These are phyloP conservation scores for Solanum pimpinellifolium DNA, from an alignment of 257 asterid genomes.

Conservation along the genomic window DNA sequence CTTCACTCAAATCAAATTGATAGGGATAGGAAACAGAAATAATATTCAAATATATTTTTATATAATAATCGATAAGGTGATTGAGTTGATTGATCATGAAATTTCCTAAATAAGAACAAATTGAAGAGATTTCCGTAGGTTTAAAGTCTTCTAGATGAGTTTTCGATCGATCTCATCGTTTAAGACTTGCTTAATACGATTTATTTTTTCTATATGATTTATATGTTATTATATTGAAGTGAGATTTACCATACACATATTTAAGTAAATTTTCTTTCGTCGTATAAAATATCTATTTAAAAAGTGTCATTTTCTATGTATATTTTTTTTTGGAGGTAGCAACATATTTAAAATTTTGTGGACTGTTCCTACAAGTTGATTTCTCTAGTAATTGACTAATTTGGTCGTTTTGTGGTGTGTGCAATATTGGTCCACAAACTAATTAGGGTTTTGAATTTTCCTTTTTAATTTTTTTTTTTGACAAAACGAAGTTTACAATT, in stretches of 20 bases:
- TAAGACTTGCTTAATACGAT: background rate
- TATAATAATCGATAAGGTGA: background rate
- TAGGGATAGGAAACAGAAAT: background rate
- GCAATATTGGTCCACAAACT: background rate
- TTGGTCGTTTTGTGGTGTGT: background rate
- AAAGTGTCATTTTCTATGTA: background rate
- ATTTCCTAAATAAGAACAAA: background rate
- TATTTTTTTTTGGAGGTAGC: background rate
- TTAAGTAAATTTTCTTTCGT: background rate
- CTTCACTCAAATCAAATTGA: background rate
- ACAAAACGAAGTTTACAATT: background rate
- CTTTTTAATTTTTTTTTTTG: background rate
- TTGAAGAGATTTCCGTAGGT: accelerated
- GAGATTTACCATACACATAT: background rate
- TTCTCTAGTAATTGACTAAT: background rate
- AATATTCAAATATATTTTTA: background rate
- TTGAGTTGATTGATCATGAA: accelerated
- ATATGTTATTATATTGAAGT: background rate
- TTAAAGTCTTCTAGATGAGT: background rate
- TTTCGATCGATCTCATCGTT: accelerated
- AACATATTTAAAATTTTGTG: background rate
- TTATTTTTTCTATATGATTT: background rate
- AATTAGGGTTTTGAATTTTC: background rate
- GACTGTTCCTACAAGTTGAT: background rate
- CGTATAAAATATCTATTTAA: background rate